phyloP scores from a whole-genome alignment of 768 basidiomycete species.

The Hericium rajendrae region DNA sequence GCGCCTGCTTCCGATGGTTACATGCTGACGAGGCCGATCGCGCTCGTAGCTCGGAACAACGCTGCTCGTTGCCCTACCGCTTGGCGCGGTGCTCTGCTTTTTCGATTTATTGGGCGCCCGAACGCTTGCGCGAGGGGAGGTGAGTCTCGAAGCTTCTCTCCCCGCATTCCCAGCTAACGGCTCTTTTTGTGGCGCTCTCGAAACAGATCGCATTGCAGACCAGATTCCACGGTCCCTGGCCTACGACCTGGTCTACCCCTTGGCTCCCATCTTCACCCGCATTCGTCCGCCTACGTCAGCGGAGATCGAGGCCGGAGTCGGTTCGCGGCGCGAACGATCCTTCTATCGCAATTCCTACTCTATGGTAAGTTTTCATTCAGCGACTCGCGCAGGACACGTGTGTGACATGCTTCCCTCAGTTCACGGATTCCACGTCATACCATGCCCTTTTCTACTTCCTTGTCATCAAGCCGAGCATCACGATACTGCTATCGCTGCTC shows the following conservation, averaged over 20 bases:
- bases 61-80: slow-evolving; percentile 65
- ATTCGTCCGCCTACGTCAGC: slow-evolving; percentile 36
- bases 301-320: slow-evolving; percentile 39
- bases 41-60: slow-evolving; percentile 60
- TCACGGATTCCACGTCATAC: slow-evolving; percentile 74
- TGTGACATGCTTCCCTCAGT: slow-evolving; percentile 30
- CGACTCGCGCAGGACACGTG: slow-evolving; percentile 4
- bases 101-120: slow-evolving; percentile 69
- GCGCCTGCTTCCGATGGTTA: neutral
- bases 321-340: slow-evolving; percentile 40
- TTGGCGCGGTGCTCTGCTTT: slow-evolving; percentile 73
- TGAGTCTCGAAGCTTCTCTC: slow-evolving; percentile 18
- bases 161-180: neutral
- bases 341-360: slow-evolving; percentile 78
- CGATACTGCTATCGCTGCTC: slow-evolving; percentile 49
- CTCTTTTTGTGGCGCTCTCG: neutral
- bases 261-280: slow-evolving; percentile 68
- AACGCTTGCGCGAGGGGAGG: slow-evolving; percentile 62
- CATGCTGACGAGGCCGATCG: neutral
- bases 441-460: slow-evolving; percentile 85
- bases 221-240: slow-evolving; percentile 57
- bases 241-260: slow-evolving; percentile 54
- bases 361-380: slow-evolving; percentile 43
- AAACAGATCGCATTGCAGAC: slow-evolving; percentile 55
- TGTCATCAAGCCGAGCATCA: slow-evolving; percentile 77